Base-by-base conservation (phyloP, 805 yeast genomes). In the Metschnikowia bowlesiae region DNA sequence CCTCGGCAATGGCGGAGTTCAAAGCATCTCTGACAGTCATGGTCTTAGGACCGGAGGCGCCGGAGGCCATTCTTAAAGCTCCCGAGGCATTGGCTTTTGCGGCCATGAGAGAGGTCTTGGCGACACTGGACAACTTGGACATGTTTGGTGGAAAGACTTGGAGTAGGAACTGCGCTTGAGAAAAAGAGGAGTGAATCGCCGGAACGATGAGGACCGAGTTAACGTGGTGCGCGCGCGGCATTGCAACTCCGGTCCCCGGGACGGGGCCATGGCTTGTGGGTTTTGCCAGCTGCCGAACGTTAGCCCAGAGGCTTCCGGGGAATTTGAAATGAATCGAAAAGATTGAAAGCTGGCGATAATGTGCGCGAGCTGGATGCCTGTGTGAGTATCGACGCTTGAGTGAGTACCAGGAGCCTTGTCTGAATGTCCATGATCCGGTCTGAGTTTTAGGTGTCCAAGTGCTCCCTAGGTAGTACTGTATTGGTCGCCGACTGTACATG, bases 1-100 rank as follows among this genome's bases (percentile, higher is more conserved):
- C 99, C 76, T 94, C 99, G 51, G 96, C 96, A 72, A 94, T 79
- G 31, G 97, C 99, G 57, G 84, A 75, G 78, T 94, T 94, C 62
- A 94, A 76, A 43, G 99, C 99, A 63, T 94, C 99, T 79, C 99
- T 87, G 51, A 94, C 97, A 13, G 98, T 89, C 80, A 92, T 81
- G 53, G 75, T 72, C 48, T 76, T 73, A 37, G 83, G 71, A 56
- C 81, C 84, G 28, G 83, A 65, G 18, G 80, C 64, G 8, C 76
- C 67, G 7, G 80, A 73, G 7, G 81, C 80, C 46, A 68, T 59
- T 66, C 80, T 72, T 39, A 65, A 52, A 38, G 63, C 51, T 32
- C 60, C 54, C 44, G 55, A 50, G 48, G 60, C 57, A 34, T 56
- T 52, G 47, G 61, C 59, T 58, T 63, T 69, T 47, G 70, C 57